phyloP scores from a whole-genome alignment of 2,329 filamentous ascomycete genomes.

The Raffaelea arxii region DNA sequence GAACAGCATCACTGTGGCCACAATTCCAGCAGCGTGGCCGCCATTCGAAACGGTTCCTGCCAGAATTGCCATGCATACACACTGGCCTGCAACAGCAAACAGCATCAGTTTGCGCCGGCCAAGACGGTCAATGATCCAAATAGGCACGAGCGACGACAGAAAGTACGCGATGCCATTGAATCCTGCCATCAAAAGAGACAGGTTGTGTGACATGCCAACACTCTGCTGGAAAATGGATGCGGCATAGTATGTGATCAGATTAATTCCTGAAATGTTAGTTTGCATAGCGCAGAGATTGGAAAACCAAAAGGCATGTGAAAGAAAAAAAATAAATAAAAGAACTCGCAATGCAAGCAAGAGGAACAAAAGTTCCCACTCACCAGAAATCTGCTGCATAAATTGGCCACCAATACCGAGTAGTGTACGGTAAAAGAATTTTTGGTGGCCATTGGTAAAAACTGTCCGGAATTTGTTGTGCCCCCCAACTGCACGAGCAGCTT shows the following conservation, averaged over 20 bases:
- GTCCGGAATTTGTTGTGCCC: constrained; percentile 4
- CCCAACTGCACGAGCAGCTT: constrained; percentile 3
- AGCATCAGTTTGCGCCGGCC: constrained; percentile 62
- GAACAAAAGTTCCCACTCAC: too few species aligned
- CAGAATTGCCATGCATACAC: constrained; percentile 59
- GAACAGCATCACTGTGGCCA: constrained; percentile 51
- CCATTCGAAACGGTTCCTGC: constrained; percentile 19
- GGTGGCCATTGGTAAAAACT: constrained; percentile 2
- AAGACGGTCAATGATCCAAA: constrained; percentile 48
- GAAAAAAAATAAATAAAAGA: too few species aligned
- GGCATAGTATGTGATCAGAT: constrained; percentile 12
- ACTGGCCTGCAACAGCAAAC: constrained; percentile 57
- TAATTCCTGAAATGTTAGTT: constrained; percentile 24
- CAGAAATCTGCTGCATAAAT: constrained; percentile 24
- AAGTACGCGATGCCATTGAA: constrained; percentile 7
- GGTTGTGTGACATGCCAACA: constrained; percentile 7
- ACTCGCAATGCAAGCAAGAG: too few species aligned
- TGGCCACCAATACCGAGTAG: constrained; percentile 2
- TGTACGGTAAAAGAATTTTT: constrained; percentile 3
- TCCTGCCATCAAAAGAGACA: constrained; percentile 4
- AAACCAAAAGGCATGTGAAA: too few species aligned
- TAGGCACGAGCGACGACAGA: constrained; percentile 7
- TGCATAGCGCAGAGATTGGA: not conserved
- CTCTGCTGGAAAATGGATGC: constrained; percentile 7
- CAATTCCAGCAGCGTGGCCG: constrained; percentile 45